Evolutionary conservation across 2,329 filamentous ascomycete genomes (phyloP).

Genomic region (Emergomyces pasteurianus): DNA sequence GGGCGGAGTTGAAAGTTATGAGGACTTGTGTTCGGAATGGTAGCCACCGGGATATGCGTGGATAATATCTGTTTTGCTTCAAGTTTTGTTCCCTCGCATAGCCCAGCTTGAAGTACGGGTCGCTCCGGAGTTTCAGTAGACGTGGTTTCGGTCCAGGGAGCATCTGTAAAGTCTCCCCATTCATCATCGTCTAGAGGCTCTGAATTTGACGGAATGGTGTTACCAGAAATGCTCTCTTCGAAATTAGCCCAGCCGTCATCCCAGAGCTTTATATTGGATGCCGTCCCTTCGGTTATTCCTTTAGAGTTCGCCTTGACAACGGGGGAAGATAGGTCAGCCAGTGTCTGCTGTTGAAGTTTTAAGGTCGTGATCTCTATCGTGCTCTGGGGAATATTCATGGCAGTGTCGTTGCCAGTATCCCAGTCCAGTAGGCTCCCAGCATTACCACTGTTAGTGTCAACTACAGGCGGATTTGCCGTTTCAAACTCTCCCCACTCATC

Average conservation of each 20-base stretch:
- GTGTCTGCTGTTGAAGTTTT: slow-evolving; percentile 4
- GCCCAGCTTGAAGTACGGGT: neutral
- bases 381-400: neutral
- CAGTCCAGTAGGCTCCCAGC: slow-evolving; percentile 2
- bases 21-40: neutral
- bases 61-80: neutral
- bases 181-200: slow-evolving; percentile 32
- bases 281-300: neutral
- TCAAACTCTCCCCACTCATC: slow-evolving; percentile 39
- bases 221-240: neutral
- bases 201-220: neutral
- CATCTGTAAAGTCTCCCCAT: slow-evolving; percentile 44
- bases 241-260: neutral
- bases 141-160: neutral
- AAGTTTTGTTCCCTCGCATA: neutral
- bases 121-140: neutral
- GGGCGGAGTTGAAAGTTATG: slow-evolving; percentile 43
- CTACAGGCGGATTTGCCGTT: slow-evolving; percentile 17
- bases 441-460: slow-evolving; percentile 2
- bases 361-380: neutral
- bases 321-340: slow-evolving; percentile 20
- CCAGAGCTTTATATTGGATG: neutral
- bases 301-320: slow-evolving; percentile 11
- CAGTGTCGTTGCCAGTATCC: neutral
- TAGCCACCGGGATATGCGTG: neutral